Evolutionary conservation across 768 basidiomycete genomes (phyloP), one percentile per base, ranked within the genome.

Genomic region (Coprinopsis marcescibilis): DNA sequence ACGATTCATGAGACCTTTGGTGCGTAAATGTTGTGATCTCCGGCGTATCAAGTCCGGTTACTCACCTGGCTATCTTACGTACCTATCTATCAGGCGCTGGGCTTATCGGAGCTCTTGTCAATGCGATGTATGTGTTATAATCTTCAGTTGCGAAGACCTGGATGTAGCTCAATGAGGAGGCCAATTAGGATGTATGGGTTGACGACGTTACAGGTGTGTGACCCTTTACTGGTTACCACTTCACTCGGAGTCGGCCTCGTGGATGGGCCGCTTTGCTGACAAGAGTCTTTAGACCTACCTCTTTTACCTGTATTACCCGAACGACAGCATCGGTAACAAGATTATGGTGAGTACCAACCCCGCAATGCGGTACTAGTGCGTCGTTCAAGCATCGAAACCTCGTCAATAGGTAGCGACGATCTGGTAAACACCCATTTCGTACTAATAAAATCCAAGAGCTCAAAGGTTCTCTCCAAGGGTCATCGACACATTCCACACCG

Each of bases 181-280:
- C n/a, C n/a, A 40, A 17, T 3, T 25, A 66, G 67, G 50, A 49
- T 68, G 35, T 68, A 66, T 46, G 65, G 67, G n/a, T 50, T 66
- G 36, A 68, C 67, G 23, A 65, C 58, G 35, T 51, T 68, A 20
- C 67, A 68, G 44, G 63, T 65, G 50, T 19, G 50, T 45, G 39
- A 27, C 12, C 26, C 8, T 15, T 15, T 19, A 12, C 19, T 15
- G 21, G 33, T 20, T 4, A 29, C 19, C 23, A 20, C 25, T 17
- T 47, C 2, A 8, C 33, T 15, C 19, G 13, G 12, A 21, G 5
- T 7, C 8, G 21, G 21, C 14, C 4, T 12, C 17, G 2, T 33
- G 19, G 1, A 36, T 15, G 15, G 30, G 25, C 13, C 23, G n/a
- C n/a, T n/a, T n/a, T n/a, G 13, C n/a, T 48, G 33, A 15, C 33